phyloP scores from a whole-genome alignment of 169 alveolate genomes.

The Plasmodium knowlesi region DNA sequence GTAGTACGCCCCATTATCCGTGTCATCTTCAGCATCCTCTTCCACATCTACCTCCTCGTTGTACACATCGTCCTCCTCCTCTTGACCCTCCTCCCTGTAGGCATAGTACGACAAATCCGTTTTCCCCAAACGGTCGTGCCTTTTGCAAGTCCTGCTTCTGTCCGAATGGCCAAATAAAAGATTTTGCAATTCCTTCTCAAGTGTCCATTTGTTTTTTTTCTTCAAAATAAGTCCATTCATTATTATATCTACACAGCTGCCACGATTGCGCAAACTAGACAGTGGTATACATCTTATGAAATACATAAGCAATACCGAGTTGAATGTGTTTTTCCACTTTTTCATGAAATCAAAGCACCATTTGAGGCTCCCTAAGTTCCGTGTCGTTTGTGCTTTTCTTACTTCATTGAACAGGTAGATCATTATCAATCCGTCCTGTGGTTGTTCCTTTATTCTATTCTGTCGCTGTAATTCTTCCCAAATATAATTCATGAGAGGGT shows the following conservation, averaged over 20 bases:
- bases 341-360: slow-evolving; percentile 28
- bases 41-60: too few species aligned
- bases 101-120: not conserved
- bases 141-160: not conserved
- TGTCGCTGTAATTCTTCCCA: not conserved
- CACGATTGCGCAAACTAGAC: not conserved
- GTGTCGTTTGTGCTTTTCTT: not conserved
- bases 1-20: not conserved
- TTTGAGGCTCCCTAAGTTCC: slow-evolving; percentile 9
- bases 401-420: not conserved
- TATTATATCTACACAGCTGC: not conserved
- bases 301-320: not conserved
- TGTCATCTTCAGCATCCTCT: not conserved
- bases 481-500: not conserved
- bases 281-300: not conserved
- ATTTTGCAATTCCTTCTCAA: not conserved
- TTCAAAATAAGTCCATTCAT: slow-evolving; percentile 1
- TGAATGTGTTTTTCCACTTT: not conserved
- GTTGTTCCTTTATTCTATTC: not conserved
- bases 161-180: not conserved
- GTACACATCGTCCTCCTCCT: not conserved
- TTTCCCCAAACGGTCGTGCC: not conserved
- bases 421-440: slow-evolving; percentile 6
- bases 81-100: not conserved
- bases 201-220: slow-evolving; percentile 3